Evolutionary conservation across 148 eudicot genomes (phyloP).

Genomic region (Rhododendron henanense): DNA sequence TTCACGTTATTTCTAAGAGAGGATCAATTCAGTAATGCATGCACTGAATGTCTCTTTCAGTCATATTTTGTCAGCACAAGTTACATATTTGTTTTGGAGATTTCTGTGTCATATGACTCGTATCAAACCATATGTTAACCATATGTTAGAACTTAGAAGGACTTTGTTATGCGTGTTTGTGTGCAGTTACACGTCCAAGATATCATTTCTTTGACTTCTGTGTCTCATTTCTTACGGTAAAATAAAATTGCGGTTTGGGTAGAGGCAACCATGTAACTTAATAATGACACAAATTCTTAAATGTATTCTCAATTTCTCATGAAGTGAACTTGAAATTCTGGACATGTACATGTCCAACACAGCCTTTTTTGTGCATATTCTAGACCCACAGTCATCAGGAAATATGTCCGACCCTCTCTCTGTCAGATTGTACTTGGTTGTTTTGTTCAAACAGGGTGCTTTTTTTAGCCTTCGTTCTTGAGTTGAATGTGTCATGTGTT

Average conservation of each 20-base stretch:
- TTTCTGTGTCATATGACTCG: background rate
- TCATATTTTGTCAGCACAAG: background rate
- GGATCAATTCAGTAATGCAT: background rate
- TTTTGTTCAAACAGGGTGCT: background rate
- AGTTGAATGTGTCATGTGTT: background rate
- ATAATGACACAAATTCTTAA: background rate
- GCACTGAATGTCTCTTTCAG: background rate
- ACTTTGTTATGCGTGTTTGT: background rate
- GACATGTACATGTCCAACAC: background rate
- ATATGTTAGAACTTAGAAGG: background rate
- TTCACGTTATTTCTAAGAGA: background rate
- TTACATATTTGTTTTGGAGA: background rate
- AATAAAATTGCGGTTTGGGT: background rate
- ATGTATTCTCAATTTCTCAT: background rate
- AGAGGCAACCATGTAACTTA: background rate
- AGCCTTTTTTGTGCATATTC: background rate
- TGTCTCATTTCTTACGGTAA: background rate
- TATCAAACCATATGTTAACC: background rate
- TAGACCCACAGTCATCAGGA: background rate
- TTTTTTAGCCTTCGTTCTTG: background rate
- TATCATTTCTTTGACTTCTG: background rate
- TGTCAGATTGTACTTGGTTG: background rate
- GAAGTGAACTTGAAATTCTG: background rate
- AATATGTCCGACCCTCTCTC: too few relatives aligned
- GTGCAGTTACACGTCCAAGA: background rate